Conservation (phyloP, 2,329 filamentous ascomycete genomes). For the Phoma sp. region DNA sequence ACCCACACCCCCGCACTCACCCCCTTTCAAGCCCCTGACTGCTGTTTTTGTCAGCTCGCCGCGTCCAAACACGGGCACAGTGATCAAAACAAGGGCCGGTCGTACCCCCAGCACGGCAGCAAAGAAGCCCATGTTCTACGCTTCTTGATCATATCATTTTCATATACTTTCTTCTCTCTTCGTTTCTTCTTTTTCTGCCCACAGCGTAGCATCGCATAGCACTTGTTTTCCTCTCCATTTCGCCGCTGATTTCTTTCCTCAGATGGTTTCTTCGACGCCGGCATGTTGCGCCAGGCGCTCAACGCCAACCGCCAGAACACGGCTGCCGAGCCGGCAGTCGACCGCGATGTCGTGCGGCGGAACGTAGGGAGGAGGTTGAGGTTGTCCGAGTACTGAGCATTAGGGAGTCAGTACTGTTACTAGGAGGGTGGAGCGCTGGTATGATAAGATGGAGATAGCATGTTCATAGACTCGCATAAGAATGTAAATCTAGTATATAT, state of each 20-base stretch:
- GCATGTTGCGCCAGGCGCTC: conserved; percentile 89
- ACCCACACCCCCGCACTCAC: conserved; percentile 47
- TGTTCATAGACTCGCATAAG: too few species aligned
- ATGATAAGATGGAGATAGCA: too few species aligned
- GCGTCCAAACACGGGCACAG: conserved; percentile 10
- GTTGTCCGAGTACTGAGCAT: conserved; percentile 68
- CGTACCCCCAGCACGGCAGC: conserved; percentile 15
- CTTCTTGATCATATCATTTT: neutral
- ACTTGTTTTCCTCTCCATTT: conserved; percentile 8
- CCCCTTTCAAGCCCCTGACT: conserved; percentile 44
- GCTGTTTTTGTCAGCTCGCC: conserved; percentile 42
- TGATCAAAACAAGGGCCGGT: conserved; percentile 29
- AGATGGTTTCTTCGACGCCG: conserved; percentile 98
- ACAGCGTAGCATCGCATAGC: neutral
- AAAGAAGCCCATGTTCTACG: conserved; percentile 12
- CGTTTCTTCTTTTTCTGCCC: neutral
- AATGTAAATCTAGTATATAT: too few species aligned
- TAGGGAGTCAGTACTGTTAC: too few species aligned
- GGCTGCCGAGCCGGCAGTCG: conserved; percentile 60
- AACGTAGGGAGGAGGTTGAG: conserved; percentile 79
- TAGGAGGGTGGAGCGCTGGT: too few species aligned
- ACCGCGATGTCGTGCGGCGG: conserved; percentile 68
- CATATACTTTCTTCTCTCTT: conserved; percentile 9
- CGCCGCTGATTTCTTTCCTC: conserved; percentile 44
- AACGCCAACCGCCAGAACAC: conserved; percentile 69